Evolutionary conservation across 2,329 filamentous ascomycete species (phyloP), one percentile per base, ranked within the genome.

Genomic region (Neospermospora avenae): DNA sequence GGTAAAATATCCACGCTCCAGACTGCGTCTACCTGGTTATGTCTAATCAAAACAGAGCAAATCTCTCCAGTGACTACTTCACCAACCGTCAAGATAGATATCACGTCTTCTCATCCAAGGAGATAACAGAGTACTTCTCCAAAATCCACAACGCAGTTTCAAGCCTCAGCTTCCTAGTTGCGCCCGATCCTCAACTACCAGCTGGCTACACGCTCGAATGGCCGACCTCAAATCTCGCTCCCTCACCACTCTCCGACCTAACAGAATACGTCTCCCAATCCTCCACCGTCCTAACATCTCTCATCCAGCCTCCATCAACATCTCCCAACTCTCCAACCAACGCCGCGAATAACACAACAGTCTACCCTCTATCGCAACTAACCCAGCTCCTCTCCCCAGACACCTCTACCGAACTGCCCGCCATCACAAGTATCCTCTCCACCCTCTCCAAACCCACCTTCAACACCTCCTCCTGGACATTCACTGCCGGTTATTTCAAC

Each of bases 401-500:
- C 68, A 85, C 84, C 0, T 97, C 93, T 0, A 98, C 93, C 13
- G 95, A 99, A 73, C 86, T 95, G 13, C 91, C 91, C 0, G 88
- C 89, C 16, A 78, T 99, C 18, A 91, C 85, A 0, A 83, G 84
- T 48, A 83, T 98, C 41, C 81, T 98, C 3, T 82, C 82, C 45
- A 83, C 83, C 0, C 81, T 97, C 3, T 81, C 87, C 0, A 76
- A 74, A 0, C 82, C 88, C 0, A 77, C 81, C 5, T 89, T 91
- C 68, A 77, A 80, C 10, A 81, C 84, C 35, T 90, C 89, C 0
- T 88, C 85, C 14, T 99, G 95, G 95, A 95, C 91, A 0, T 98
- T 99, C 74, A 98, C 95, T 0, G 95, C 95, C 0, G 95, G 95
- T 55, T 99, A 99, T 77, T 99, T 99, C 78, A 99, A 99, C 77